Conservation (phyloP, 73 alveolate species). For the Diophrys appendiculata region DNA sequence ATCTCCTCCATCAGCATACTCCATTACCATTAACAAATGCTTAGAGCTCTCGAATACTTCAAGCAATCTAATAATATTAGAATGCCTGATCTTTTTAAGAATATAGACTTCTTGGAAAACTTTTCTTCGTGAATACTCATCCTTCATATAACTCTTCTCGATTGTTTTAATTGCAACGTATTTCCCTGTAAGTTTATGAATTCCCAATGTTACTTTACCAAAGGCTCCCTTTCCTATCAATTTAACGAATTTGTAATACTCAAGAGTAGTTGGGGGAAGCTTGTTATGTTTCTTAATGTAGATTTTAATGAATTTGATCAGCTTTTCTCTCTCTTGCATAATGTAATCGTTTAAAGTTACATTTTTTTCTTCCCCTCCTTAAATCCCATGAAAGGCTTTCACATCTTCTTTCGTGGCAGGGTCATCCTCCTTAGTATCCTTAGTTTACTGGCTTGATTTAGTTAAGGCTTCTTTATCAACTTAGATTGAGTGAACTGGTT, state of each 20-base stretch:
- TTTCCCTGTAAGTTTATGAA: conserved; percentile 81
- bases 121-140: conserved; percentile 76
- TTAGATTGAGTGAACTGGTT: no score
- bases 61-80: conserved; percentile 52
- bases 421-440: no score
- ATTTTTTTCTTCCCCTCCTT: background rate
- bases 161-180: conserved; percentile 81
- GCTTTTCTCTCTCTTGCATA: conserved; percentile 55
- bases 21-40: conserved; percentile 38
- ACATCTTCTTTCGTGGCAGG: no score
- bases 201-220: conserved; percentile 80
- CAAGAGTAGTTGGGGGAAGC: conserved; percentile 60
- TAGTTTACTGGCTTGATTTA: no score
- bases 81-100: conserved; percentile 60
- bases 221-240: conserved; percentile 86
- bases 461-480: no score
- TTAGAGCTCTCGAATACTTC: conserved; percentile 71
- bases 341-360: conserved; percentile 40
- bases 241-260: conserved; percentile 40
- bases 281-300: conserved; percentile 54
- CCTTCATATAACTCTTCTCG: conserved; percentile 68
- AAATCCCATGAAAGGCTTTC: no score
- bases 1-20: conserved; percentile 45
- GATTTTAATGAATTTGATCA: conserved; percentile 50
- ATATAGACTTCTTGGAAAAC: conserved; percentile 75